phyloP scores from a whole-genome alignment of 805 yeast genomes.

The Phaffomyces opuntiae region DNA sequence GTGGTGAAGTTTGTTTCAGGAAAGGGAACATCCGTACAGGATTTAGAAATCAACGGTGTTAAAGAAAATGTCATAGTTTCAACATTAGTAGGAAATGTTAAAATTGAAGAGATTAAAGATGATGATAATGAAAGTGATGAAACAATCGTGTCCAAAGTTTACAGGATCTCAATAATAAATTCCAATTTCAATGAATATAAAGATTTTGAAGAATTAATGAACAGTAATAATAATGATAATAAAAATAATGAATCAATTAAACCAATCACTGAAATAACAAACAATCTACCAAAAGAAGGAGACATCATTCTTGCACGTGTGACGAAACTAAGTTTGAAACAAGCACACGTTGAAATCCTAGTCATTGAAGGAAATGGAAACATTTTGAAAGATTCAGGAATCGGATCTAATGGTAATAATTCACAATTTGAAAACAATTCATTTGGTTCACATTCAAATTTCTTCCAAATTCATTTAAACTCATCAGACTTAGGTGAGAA shows the following conservation, averaged over 20 bases:
- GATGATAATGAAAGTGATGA: constrained; percentile 8
- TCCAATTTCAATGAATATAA: constrained; percentile 9
- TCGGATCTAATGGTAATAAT: constrained; percentile 48
- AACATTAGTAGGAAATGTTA: constrained; percentile 56
- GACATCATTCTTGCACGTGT: constrained; percentile 78
- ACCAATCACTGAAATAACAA: constrained; percentile 19
- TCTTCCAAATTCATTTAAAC: constrained; percentile 35
- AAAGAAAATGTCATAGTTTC: constrained; percentile 41
- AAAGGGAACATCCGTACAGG: constrained; percentile 50
- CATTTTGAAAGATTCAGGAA: constrained; percentile 53
- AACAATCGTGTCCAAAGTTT: background rate
- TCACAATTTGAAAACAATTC: constrained; percentile 34
- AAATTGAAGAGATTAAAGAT: constrained; percentile 19
- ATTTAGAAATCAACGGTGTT: constrained; percentile 33
- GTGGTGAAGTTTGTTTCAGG: constrained; percentile 48
- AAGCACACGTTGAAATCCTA: constrained; percentile 73
- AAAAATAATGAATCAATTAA: background rate
- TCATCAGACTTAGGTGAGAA: constrained; percentile 78
- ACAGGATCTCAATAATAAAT: constrained; percentile 25
- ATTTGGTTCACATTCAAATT: constrained; percentile 49
- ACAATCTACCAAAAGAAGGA: constrained; percentile 71
- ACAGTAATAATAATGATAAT: constrained; percentile 1
- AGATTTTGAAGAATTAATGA: constrained; percentile 5
- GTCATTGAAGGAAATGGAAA: constrained; percentile 59
- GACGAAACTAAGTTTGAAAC: constrained; percentile 54